Evolutionary conservation across 176 grass and related monocot species (phyloP).

Genomic region (Oryza glaberrima): DNA sequence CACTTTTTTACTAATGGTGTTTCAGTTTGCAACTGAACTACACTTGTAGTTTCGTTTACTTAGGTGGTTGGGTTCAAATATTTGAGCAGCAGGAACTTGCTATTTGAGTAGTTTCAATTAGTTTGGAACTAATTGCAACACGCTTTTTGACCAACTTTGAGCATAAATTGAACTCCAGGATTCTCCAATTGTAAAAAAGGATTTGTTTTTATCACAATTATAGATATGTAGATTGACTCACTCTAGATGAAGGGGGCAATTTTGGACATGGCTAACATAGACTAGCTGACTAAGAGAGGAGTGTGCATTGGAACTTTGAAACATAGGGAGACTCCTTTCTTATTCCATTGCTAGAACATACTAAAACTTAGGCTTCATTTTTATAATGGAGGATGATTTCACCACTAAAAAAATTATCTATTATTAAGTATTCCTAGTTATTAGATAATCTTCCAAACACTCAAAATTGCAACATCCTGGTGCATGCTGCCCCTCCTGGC

Average conservation of each 20-base stretch:
- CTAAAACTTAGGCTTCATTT: neutral
- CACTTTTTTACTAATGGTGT: neutral
- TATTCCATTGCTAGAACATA: neutral
- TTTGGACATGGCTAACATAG: neutral
- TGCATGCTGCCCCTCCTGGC: neutral
- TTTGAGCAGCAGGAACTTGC: neutral
- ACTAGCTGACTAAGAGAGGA: neutral
- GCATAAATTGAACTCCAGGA: neutral
- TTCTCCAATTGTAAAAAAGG: neutral
- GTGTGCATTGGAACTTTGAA: too few relatives aligned
- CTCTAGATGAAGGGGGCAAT: neutral
- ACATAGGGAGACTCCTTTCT: neutral
- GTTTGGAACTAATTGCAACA: neutral
- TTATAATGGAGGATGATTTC: neutral
- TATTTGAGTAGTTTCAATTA: neutral
- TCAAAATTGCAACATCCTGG: neutral
- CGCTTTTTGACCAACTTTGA: neutral
- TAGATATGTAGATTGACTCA: neutral
- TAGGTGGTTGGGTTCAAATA: neutral
- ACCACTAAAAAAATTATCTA: neutral
- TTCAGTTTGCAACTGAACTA: neutral
- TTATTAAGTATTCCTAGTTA: neutral
- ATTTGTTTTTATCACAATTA: constrained; percentile 5
- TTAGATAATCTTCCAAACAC: neutral
- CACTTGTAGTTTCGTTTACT: neutral